Percentiles rank a stretch among this genome's conserved stretches.
These are phyloP conservation scores for Aeschynomene evenia DNA, from an alignment of 306 rosid species.

Conservation along the genomic window DNA sequence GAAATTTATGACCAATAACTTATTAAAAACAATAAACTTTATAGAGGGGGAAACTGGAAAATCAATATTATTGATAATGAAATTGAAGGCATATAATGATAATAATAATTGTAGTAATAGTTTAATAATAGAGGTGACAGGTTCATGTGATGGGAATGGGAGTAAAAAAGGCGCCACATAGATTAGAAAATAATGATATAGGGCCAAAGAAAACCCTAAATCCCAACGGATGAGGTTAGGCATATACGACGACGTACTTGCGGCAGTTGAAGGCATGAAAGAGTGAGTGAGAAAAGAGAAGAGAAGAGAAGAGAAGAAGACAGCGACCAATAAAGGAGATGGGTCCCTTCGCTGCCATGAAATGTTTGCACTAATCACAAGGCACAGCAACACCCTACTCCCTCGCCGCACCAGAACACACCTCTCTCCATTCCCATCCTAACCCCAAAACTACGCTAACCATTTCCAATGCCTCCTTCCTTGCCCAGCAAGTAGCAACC, in stretches of 20 bases:
- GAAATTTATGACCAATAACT: background rate
- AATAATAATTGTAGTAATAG: background rate
- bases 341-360: slow-evolving; percentile 36
- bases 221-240: background rate
- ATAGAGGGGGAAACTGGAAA: background rate
- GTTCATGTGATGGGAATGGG: slow-evolving; percentile 38
- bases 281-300: background rate
- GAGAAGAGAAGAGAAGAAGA: background rate
- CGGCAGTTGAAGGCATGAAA: slow-evolving; percentile 8
- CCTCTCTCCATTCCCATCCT: slow-evolving; percentile 10
- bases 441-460: slow-evolving; percentile 50
- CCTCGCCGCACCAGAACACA: slow-evolving; percentile 48
- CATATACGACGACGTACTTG: slow-evolving; percentile 14
- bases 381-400: background rate
- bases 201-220: slow-evolving; percentile 29
- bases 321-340: slow-evolving; percentile 19
- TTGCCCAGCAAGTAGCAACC: background rate
- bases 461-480: slow-evolving; percentile 47
- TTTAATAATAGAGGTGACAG: slow-evolving; percentile 32
- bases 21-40: background rate
- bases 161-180: slow-evolving; percentile 10
- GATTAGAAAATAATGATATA: background rate
- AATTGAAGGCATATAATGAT: background rate
- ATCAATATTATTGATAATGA: background rate
- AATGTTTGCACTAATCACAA: slow-evolving; percentile 14